Conservation (phyloP, 108 stramenopile species). For the Cyclotella cryptica region DNA sequence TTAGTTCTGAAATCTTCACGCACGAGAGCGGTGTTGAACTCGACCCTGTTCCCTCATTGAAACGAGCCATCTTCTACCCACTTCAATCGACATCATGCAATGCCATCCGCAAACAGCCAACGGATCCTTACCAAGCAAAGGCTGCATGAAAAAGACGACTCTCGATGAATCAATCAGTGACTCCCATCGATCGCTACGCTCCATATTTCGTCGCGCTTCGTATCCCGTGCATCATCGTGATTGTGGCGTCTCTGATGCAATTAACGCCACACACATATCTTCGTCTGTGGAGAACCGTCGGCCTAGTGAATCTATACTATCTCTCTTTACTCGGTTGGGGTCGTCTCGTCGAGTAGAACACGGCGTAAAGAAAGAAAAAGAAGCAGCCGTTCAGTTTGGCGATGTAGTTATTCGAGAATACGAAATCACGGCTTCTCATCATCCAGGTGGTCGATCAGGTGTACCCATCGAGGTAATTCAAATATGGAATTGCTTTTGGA, state of each 20-base stretch:
- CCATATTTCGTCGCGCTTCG: background rate
- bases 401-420: constrained; percentile 8
- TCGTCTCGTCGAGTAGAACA: background rate
- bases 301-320: background rate
- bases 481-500: background rate
- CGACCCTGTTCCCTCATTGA: no score
- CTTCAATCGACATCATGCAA: no score
- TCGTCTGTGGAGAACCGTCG: no score
- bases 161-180: background rate
- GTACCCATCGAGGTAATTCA: constrained; percentile 3
- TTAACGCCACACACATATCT: no score
- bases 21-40: no score
- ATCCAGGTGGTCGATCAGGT: constrained; percentile 14
- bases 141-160: constrained; percentile 1
- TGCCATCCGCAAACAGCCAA: no score
- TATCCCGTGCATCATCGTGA: background rate
- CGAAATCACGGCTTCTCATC: background rate
- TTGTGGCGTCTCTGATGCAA: no score
- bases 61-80: no score
- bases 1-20: no score
- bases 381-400: background rate
- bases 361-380: background rate
- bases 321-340: background rate
- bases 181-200: background rate
- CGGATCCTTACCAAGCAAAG: background rate